Evolutionary conservation across 306 rosid species (phyloP), one percentile per base, ranked within the genome.

Genomic region (Ochetophila trinervis): DNA sequence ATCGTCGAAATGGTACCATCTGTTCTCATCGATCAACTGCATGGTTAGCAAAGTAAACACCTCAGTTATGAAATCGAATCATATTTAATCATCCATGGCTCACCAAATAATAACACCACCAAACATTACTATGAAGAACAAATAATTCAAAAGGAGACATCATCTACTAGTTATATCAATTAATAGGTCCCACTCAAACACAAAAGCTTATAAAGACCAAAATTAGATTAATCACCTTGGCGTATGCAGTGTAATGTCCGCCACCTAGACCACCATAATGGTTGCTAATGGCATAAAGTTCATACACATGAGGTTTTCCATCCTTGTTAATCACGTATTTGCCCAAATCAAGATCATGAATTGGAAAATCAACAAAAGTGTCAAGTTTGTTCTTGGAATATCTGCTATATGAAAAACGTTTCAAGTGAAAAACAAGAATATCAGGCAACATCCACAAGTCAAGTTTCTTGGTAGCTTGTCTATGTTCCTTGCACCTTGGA

Each of bases 401-500:
- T 94, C 99, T 88, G 84, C 97, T 88, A 75, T 88, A 94, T 7
- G 99, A 94, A 79, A 94, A 94, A 70, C 99, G 85, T 74, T 94
- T 94, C 57, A 94, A 74, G 83, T 94, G 99, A 79, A 94, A 91
- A 78, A 94, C 99, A 69, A 94, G 89, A 73, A 90, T 77, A 75
- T 94, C 97, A 0, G 97, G 99, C 80, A 94, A 80, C 85, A 74
- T 94, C 99, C 99, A 94, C 86, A 94, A 79, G 80, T 94, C 99
- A 40, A 94, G 83, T 78, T 94, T 94, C 86, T 94, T 94, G 30
- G 97, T 86, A 63, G 99, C 99, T 79, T 94, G 97, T 72, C 97
- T 76, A 74, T 94, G 97, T 68, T 90, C 99, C 84, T 94, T 94
- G 90, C 99, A 94, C 69, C 78, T 63, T 40, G 99, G 97, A 80